These are phyloP conservation scores for Exophiala aquamarina DNA, from an alignment of 2,329 filamentous ascomycete genomes.

Conservation along the genomic window DNA sequence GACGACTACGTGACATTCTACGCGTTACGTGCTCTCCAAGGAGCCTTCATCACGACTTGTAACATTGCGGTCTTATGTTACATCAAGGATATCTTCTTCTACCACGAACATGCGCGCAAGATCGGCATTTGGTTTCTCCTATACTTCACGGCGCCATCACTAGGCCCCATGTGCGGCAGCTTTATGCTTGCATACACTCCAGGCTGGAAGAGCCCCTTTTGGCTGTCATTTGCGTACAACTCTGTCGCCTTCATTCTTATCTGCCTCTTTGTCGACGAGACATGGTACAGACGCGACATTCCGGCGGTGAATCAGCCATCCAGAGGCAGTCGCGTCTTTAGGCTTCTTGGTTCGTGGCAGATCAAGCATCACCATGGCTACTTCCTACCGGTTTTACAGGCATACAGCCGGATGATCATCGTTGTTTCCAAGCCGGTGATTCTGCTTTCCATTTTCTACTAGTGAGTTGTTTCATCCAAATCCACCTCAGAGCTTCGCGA, in stretches of 20 bases:
- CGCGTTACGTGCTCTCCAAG: constrained; percentile 43
- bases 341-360: constrained; percentile 31
- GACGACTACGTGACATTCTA: constrained; percentile 38
- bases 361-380: constrained; percentile 19
- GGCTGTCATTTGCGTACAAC: constrained; percentile 30
- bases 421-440: constrained; percentile 39
- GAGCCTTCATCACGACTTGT: constrained; percentile 40
- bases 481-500: too few species aligned
- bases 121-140: constrained; percentile 39
- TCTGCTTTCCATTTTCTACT: constrained; percentile 37
- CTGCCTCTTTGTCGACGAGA: constrained; percentile 37
- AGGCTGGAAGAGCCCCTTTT: constrained; percentile 36
- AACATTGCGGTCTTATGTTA: constrained; percentile 43
- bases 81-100: constrained; percentile 43
- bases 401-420: constrained; percentile 32
- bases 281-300: constrained; percentile 35
- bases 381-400: constrained; percentile 33
- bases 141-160: constrained; percentile 31
- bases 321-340: constrained; percentile 25
- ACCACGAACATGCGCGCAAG: constrained; percentile 40
- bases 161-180: constrained; percentile 28
- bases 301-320: constrained; percentile 22
- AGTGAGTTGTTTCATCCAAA: constrained; percentile 20
- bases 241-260: constrained; percentile 17
- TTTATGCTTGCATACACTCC: constrained; percentile 36